Evolutionary conservation across 2,329 filamentous ascomycete species (phyloP).

Genomic region (Alternaria hordeiaustralica): DNA sequence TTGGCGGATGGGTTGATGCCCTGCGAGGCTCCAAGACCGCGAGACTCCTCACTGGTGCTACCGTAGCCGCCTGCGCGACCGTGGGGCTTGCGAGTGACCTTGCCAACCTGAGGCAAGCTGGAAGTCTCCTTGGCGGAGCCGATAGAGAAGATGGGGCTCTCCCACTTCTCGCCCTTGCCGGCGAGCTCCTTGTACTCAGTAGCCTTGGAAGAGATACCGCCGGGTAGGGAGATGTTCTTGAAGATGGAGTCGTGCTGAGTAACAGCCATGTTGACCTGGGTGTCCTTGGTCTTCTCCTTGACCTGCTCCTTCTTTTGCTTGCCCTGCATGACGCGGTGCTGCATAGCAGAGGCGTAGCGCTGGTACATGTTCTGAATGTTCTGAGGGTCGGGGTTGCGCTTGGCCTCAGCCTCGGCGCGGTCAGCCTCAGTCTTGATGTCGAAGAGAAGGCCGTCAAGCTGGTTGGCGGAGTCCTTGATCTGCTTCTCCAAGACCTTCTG

Average conservation of each 20-base stretch:
- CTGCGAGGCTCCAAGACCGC: slow-evolving; percentile 23
- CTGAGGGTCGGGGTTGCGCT: slow-evolving; percentile 69
- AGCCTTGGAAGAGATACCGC: slow-evolving; percentile 90
- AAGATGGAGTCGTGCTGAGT: slow-evolving; percentile 93
- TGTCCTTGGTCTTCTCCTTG: slow-evolving; percentile 61
- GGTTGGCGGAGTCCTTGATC: slow-evolving; percentile 80
- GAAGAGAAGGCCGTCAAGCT: slow-evolving; percentile 75
- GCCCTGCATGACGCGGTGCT: slow-evolving; percentile 75
- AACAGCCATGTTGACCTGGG: slow-evolving; percentile 80
- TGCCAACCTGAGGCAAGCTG: slow-evolving; percentile 67
- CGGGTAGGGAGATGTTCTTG: slow-evolving; percentile 83
- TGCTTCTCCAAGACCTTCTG: slow-evolving; percentile 89
- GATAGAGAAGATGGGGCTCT: slow-evolving; percentile 91
- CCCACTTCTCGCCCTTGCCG: slow-evolving; percentile 88
- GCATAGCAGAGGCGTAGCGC: slow-evolving; percentile 77
- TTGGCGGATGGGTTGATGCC: slow-evolving; percentile 19
- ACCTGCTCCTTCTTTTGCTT: slow-evolving; percentile 75
- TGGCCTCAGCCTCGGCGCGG: slow-evolving; percentile 69
- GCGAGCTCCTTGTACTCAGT: slow-evolving; percentile 92
- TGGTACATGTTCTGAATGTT: slow-evolving; percentile 83
- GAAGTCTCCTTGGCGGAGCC: slow-evolving; percentile 76
- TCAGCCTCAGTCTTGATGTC: slow-evolving; percentile 84
- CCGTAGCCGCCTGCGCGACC: slow-evolving; percentile 48
- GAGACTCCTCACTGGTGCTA: slow-evolving; percentile 23
- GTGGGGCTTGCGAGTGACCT: slow-evolving; percentile 67